Evolutionary conservation across 2,329 filamentous ascomycete species (phyloP), one percentile per base, ranked within the genome.

Genomic region (Calonectria naviculata): DNA sequence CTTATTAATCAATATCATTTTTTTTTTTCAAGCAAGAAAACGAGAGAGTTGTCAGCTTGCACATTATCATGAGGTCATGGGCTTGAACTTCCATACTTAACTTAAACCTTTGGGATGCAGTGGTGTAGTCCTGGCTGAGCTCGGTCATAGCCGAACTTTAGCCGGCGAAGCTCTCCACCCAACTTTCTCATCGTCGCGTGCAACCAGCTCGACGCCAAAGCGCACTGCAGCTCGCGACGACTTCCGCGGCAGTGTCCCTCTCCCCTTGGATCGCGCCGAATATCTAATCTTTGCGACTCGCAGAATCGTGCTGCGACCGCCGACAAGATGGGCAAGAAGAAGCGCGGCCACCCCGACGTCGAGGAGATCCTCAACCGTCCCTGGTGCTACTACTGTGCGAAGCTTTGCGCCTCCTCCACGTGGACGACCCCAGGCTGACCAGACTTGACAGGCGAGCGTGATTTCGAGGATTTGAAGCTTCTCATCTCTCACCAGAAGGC

Each of bases 401-500:
- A 65, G 24, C 29, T 64, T 66, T 69, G 72, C 65, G 62, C 72
- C 68, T 65, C 52, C 21, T 17, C 64, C 62, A 52, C 62, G 19
- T 42, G 12, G n/a, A 31, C 28, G n/a, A 21, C 7, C 60, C 21
- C 72, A 80, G 68, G 79, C 81, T 79, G 78, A 74, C 41, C 21
- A 68, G 47, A 8, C 17, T 34, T 65, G 21, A 3, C 67, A 92
- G 90, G 90, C 84, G 97, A 99, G 85, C 94, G 96, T 86, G 96
- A 98, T 85, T 99, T 98, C 82, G 95, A 98, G 83, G 97, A 99
- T 83, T 84, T 98, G 56, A 98, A 98, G 87, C 95, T 98, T 77
- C 91, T 99, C 74, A 97, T 98, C 78, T 95, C 94, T 69, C 97
- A 99, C 83, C 97, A 98, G 81, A 98, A 98, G 83, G 95, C 96